Percentiles rank a stretch among this genome's conserved stretches.
Evolutionary conservation across 2,329 filamentous ascomycete species (phyloP).

Genomic region (Fusarium sambucinum): DNA sequence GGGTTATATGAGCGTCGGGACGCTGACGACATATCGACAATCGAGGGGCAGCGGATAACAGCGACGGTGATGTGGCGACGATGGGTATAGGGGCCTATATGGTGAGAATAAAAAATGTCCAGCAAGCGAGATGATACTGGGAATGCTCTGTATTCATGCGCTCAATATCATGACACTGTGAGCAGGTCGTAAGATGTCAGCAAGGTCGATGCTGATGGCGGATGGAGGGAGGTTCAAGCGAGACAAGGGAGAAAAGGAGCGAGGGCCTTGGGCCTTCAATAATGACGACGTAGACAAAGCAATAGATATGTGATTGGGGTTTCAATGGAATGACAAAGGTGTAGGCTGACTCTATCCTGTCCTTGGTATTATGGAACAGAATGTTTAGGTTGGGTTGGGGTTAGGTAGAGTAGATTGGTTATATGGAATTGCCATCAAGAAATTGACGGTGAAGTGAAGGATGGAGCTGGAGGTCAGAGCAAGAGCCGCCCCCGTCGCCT

Average conservation of each 20-base stretch:
- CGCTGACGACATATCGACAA: slow-evolving; percentile 62
- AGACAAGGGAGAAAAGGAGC: slow-evolving; percentile 41
- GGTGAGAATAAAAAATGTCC: slow-evolving; percentile 35
- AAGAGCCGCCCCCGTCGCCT: slow-evolving; percentile 23
- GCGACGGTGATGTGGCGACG: slow-evolving; percentile 27
- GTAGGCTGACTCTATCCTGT: slow-evolving; percentile 11
- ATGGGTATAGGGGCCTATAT: slow-evolving; percentile 20
- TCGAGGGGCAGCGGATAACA: slow-evolving; percentile 22
- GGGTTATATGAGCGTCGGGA: slow-evolving; percentile 62
- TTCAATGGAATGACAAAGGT: slow-evolving; percentile 32
- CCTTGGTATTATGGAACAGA: slow-evolving; percentile 27
- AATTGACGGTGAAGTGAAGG: slow-evolving; percentile 42
- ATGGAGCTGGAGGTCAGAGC: slow-evolving; percentile 26
- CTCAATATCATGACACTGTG: slow-evolving; percentile 50
- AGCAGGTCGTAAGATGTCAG: slow-evolving; percentile 25
- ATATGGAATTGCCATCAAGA: slow-evolving; percentile 27
- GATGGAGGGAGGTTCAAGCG: slow-evolving; percentile 18
- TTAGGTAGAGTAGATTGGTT: slow-evolving; percentile 2
- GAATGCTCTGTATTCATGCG: slow-evolving; percentile 41
- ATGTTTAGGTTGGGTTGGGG: slow-evolving; percentile 13
- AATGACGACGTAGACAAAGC: slow-evolving; percentile 15
- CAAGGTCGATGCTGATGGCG: slow-evolving; percentile 34
- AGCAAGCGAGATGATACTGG: slow-evolving; percentile 51
- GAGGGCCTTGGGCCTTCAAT: slow-evolving; percentile 15
- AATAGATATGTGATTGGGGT: slow-evolving; percentile 33